Percentiles rank a stretch among this genome's conserved stretches.
These are phyloP conservation scores for Ceratocystis smalleyi DNA, from an alignment of 2,329 filamentous ascomycete genomes.

Conservation along the genomic window DNA sequence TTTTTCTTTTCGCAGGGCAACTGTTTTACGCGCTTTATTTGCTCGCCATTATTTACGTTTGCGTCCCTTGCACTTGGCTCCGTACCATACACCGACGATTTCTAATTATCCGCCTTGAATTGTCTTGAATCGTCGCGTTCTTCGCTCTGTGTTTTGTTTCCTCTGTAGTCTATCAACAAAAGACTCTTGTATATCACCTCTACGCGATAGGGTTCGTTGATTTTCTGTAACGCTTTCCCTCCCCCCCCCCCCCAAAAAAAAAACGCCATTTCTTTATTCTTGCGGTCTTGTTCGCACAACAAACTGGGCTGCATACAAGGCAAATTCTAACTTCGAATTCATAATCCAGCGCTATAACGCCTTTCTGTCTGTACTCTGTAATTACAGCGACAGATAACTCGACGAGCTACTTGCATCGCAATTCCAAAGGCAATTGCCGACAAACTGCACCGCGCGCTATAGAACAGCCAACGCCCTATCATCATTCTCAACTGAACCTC, in stretches of 20 bases:
- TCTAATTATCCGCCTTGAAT: not conserved
- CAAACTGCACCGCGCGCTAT: too few species aligned
- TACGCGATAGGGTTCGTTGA: not conserved
- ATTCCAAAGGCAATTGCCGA: too few species aligned
- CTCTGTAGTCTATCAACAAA: not conserved
- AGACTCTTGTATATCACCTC: not conserved
- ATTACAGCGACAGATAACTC: not conserved
- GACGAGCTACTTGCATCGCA: not conserved
- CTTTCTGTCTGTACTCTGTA: not conserved
- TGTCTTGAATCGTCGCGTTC: not conserved
- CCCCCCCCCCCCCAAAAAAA: not conserved
- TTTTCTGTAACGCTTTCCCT: not conserved
- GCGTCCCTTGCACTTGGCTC: not conserved
- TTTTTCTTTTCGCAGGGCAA: not conserved
- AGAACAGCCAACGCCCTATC: too few species aligned
- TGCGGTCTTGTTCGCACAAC: not conserved
- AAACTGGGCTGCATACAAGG: not conserved
- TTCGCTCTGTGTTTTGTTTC: not conserved
- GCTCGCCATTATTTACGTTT: not conserved
- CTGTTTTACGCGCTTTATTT: conserved; percentile 1
- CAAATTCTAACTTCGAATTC: not conserved
- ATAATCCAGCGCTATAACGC: not conserved
- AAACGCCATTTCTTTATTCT: not conserved
- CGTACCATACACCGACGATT: not conserved
- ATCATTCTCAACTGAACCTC: too few species aligned